phyloP scores from a whole-genome alignment of 768 basidiomycete genomes.

The Termitomyces sp. region DNA sequence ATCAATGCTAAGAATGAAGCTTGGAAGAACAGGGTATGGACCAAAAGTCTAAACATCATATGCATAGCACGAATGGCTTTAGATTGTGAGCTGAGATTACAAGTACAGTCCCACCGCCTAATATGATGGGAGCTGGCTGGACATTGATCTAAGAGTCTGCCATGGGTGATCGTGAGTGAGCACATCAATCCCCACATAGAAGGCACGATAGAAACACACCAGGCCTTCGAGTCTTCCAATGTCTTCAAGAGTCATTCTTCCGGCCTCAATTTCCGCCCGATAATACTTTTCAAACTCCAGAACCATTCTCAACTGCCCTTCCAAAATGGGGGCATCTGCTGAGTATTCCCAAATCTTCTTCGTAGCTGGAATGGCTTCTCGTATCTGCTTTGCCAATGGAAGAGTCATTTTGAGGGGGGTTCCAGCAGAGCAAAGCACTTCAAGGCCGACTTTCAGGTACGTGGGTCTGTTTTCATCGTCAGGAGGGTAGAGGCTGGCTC shows the following conservation, averaged over 20 bases:
- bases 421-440: constrained; percentile 23
- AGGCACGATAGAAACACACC: background rate
- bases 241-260: constrained; percentile 4
- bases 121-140: background rate
- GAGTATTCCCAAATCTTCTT: constrained; percentile 17
- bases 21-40: background rate
- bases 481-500: constrained; percentile 24
- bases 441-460: constrained; percentile 26
- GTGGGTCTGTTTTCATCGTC: constrained; percentile 33
- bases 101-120: background rate
- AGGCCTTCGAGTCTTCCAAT: constrained; percentile 1
- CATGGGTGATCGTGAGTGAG: too few species aligned
- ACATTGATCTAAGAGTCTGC: background rate
- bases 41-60: too few species aligned
- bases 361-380: constrained; percentile 16
- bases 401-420: constrained; percentile 21
- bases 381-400: constrained; percentile 17
- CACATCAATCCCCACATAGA: too few species aligned
- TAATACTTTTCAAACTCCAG: constrained; percentile 14
- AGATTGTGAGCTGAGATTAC: background rate
- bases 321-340: background rate
- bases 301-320: constrained; percentile 2
- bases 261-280: background rate
- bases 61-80: background rate
- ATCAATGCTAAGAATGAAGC: background rate